phyloP scores from a whole-genome alignment of 805 yeast genomes.

The Grigorovia humatica region DNA sequence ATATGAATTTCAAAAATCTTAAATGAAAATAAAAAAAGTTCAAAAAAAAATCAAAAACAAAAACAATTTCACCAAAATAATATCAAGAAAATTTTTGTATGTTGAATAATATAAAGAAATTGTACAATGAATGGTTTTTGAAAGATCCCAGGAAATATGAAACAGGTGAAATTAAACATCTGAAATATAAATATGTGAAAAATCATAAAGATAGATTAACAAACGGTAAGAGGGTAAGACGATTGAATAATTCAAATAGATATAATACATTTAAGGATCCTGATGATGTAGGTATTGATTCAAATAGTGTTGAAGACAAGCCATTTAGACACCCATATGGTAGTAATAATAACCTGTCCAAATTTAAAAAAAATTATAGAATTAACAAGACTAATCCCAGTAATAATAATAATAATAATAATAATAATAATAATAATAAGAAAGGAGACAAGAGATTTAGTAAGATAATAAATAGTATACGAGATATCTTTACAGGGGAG shows the following conservation, averaged over 20 bases:
- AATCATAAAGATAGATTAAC: neutral
- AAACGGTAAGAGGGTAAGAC: neutral
- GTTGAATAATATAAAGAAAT: neutral
- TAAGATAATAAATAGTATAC: neutral
- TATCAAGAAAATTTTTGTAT: neutral
- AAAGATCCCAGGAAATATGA: constrained; percentile 14
- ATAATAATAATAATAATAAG: too few species aligned
- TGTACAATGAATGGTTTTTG: constrained; percentile 8
- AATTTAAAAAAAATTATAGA: too few species aligned
- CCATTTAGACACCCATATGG: neutral
- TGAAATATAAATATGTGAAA: constrained; percentile 8
- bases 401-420: too few species aligned
- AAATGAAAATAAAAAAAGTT: neutral
- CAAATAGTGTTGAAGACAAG: neutral
- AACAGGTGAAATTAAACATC: constrained; percentile 15
- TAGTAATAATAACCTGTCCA: too few species aligned
- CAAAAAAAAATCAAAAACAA: too few species aligned
- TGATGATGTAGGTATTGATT: neutral
- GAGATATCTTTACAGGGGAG: neutral
- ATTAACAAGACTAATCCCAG: neutral
- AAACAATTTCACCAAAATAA: neutral
- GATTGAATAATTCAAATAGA: constrained; percentile 5
- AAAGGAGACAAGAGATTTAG: neutral
- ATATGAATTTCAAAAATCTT: too few species aligned
- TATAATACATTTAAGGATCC: too few species aligned